These are phyloP conservation scores for Orbilia oligospora DNA, from an alignment of 2,329 filamentous ascomycete genomes.

Conservation along the genomic window DNA sequence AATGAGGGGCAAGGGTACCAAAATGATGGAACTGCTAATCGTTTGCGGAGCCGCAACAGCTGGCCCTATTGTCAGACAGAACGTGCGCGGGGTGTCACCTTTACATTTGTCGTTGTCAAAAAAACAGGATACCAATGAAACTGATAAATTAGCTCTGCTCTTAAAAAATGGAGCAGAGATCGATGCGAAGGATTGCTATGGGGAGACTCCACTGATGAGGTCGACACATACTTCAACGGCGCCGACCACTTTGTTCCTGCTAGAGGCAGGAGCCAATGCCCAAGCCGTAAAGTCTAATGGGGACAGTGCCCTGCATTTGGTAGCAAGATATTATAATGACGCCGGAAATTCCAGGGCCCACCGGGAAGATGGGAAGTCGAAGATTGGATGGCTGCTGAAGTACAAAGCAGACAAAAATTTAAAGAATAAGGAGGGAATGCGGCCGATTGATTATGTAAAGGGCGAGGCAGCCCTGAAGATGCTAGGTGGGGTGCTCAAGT, in stretches of 20 bases:
- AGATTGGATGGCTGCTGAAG: neutral
- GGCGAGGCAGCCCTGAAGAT: neutral
- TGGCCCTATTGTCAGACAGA: neutral
- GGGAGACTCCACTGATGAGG: neutral
- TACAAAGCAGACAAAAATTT: conserved; percentile 5
- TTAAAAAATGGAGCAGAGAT: conserved; percentile 2
- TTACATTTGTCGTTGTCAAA: neutral
- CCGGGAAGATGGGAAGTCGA: neutral
- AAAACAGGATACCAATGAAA: too few species aligned
- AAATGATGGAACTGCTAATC: neutral
- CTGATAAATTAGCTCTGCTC: neutral
- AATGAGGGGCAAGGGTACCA: neutral
- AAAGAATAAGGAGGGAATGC: neutral
- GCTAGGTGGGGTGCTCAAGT: conserved; percentile 1
- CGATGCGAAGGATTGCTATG: neutral
- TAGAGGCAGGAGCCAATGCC: neutral
- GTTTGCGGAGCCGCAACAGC: neutral
- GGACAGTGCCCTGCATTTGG: neutral
- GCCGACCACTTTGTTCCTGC: neutral
- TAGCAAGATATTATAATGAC: neutral
- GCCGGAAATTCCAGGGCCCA: too few species aligned
- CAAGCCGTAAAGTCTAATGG: neutral
- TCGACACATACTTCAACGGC: neutral
- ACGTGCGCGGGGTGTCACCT: neutral
- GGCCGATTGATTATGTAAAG: conserved; percentile 1